Percentiles rank a stretch among this genome's conserved stretches.
Conservation (phyloP, 805 yeast species). For the Zygoascus tannicola region DNA sequence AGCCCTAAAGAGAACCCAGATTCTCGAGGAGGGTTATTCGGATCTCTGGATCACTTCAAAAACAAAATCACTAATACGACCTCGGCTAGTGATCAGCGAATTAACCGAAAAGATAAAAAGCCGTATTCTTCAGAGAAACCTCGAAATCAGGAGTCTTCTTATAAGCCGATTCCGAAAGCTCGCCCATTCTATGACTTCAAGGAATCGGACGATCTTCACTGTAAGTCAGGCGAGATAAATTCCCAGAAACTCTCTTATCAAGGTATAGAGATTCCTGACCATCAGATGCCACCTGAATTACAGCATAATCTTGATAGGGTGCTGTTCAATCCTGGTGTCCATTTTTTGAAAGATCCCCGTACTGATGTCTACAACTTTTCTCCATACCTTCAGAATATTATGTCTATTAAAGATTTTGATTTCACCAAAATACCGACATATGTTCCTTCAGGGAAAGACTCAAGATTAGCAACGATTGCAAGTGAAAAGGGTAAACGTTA, state of each 20-base stretch:
- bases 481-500: constrained; percentile 30
- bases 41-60: background rate
- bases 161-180: background rate
- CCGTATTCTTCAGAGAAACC: background rate
- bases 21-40: background rate
- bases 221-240: constrained; percentile 3
- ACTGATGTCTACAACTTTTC: constrained; percentile 64
- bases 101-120: background rate
- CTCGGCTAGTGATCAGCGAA: background rate
- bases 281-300: constrained; percentile 38
- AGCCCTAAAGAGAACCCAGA: background rate
- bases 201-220: background rate
- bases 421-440: constrained; percentile 48
- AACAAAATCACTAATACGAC: background rate
- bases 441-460: constrained; percentile 61
- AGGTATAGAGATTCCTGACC: constrained; percentile 15
- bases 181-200: background rate
- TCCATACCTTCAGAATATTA: constrained; percentile 48
- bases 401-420: constrained; percentile 57
- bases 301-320: constrained; percentile 63
- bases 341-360: constrained; percentile 68
- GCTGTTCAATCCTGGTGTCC: constrained; percentile 73
- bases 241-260: constrained; percentile 8
- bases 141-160: background rate
- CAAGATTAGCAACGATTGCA: constrained; percentile 41